phyloP scores from a whole-genome alignment of 768 basidiomycete species.

The Pleurotus platypus region DNA sequence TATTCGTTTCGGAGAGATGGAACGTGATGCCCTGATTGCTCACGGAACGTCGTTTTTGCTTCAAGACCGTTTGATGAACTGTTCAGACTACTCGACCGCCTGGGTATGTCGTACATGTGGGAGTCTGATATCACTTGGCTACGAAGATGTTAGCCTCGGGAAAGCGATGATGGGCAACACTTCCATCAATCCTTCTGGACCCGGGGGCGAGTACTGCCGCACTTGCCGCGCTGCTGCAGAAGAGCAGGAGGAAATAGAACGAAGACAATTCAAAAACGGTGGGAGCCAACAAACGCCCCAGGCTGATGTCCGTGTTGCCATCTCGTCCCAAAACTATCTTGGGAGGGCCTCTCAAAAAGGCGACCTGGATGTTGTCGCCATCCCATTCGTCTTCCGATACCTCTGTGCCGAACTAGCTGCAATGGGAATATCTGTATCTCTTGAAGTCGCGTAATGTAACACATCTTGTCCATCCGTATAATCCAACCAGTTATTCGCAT shows the following conservation, averaged over 20 bases:
- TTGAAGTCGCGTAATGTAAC: slow-evolving; percentile 60
- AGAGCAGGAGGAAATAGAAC: slow-evolving; percentile 57
- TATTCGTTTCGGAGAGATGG: slow-evolving; percentile 99
- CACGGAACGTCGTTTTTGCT: slow-evolving; percentile 98
- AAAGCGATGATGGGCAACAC: slow-evolving; percentile 51
- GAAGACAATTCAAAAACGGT: slow-evolving; percentile 57
- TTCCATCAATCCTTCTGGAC: slow-evolving; percentile 57
- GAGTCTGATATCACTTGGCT: slow-evolving; percentile 92
- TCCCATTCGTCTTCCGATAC: slow-evolving; percentile 94
- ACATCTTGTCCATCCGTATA: neutral
- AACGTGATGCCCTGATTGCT: slow-evolving; percentile 96
- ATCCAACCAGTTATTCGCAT: neutral
- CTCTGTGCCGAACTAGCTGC: slow-evolving; percentile 95
- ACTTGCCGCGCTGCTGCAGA: slow-evolving; percentile 79
- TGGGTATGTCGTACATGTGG: slow-evolving; percentile 99
- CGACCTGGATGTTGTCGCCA: slow-evolving; percentile 90
- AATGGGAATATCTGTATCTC: slow-evolving; percentile 92
- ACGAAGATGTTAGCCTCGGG: slow-evolving; percentile 81
- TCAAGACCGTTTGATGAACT: slow-evolving; percentile 99
- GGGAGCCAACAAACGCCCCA: slow-evolving; percentile 38
- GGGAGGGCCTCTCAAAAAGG: slow-evolving; percentile 61
- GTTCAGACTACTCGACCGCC: slow-evolving; percentile 98
- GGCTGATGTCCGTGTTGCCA: slow-evolving; percentile 58
- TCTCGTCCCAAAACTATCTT: slow-evolving; percentile 67
- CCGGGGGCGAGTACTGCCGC: slow-evolving; percentile 91